phyloP scores from a whole-genome alignment of 305 asterid species.

The Solanum chacoense region DNA sequence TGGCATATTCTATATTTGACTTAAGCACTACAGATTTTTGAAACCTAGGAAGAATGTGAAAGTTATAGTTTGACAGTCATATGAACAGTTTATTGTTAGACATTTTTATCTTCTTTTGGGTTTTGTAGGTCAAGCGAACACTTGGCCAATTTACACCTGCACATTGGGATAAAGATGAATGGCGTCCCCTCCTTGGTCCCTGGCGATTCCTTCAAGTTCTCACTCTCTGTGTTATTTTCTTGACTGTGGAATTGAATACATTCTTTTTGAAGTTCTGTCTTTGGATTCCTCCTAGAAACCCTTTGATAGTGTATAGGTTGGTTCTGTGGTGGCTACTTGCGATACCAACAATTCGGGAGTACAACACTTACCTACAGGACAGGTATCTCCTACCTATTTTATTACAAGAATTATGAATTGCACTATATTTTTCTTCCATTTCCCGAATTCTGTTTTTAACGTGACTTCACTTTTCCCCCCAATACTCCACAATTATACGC shows the following conservation, averaged over 20 bases:
- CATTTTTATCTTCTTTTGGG: neutral
- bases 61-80: neutral
- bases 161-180: conserved; percentile 95
- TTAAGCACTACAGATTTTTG: neutral
- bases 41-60: neutral
- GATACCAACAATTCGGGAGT: conserved; percentile 89
- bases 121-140: conserved; percentile 70
- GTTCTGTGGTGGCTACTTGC: conserved; percentile 97
- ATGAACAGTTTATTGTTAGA: neutral
- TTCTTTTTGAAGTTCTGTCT: conserved; percentile 90
- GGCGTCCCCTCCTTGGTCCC: conserved; percentile 98
- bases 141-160: conserved; percentile 94
- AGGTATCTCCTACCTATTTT: conserved; percentile 34
- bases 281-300: conserved; percentile 97
- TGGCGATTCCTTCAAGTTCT: conserved; percentile 85
- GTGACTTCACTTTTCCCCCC: conserved; percentile 6
- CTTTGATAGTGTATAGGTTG: conserved; percentile 64
- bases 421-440: neutral
- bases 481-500: neutral
- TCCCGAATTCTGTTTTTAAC: neutral
- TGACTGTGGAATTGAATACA: conserved; percentile 91
- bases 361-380: conserved; percentile 87
- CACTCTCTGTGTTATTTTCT: conserved; percentile 67
- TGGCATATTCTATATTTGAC: neutral
- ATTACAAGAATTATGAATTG: neutral